Percentiles rank a stretch among this genome's conserved stretches.
Evolutionary conservation across 148 eudicot genomes (phyloP).

Genomic region (Spergularia bocconei): DNA sequence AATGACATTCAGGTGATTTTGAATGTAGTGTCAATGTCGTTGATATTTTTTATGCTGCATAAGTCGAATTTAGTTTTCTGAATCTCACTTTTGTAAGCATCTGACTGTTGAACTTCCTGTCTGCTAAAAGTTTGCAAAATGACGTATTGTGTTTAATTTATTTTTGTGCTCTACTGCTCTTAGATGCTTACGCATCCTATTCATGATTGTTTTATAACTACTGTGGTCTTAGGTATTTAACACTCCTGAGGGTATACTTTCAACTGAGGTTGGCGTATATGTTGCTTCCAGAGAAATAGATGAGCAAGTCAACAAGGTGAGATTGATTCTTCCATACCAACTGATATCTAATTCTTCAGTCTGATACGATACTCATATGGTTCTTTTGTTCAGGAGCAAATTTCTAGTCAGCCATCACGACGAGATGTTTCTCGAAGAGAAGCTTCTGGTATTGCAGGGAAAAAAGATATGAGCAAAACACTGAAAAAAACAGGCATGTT

Average conservation of each 20-base stretch:
- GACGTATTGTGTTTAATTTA: neutral
- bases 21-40: neutral
- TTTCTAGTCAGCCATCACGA: conserved; percentile 55
- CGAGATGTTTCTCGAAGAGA: conserved; percentile 52
- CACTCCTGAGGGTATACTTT: conserved; percentile 94
- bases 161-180: too few relatives aligned
- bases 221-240: conserved; percentile 56
- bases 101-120: neutral
- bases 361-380: conserved; percentile 6
- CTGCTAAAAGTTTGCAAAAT: neutral
- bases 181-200: neutral
- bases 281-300: conserved; percentile 57
- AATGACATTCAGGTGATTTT: conserved; percentile 75
- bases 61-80: neutral
- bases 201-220: neutral
- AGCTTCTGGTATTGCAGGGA: conserved; percentile 44
- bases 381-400: conserved; percentile 48
- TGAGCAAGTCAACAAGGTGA: conserved; percentile 51
- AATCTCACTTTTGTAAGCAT: neutral
- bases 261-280: conserved; percentile 92
- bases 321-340: conserved; percentile 11
- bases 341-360: neutral
- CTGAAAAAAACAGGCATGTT: conserved; percentile 60
- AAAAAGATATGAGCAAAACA: conserved; percentile 60
- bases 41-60: neutral